These are phyloP conservation scores for Fusarium sororula DNA, from an alignment of 2,329 filamentous ascomycete genomes.

Conservation along the genomic window DNA sequence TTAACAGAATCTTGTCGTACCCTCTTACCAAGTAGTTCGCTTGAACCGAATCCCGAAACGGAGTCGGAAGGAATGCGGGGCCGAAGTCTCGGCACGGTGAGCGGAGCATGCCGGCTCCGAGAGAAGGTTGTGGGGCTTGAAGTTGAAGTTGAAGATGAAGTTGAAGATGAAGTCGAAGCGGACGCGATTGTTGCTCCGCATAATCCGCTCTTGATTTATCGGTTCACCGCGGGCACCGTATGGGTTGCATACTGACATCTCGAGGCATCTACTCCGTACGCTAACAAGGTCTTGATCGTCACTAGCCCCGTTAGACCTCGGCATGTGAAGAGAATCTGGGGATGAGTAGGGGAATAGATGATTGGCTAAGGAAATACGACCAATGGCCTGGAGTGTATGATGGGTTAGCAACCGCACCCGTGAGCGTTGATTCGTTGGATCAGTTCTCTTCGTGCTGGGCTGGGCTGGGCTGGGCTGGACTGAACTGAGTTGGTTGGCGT, in stretches of 20 bases:
- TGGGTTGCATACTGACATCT: background rate
- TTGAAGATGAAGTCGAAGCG: background rate
- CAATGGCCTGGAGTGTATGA: background rate
- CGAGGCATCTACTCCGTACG: background rate
- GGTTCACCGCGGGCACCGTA: conserved; percentile 22
- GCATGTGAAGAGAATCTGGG: conserved; percentile 23
- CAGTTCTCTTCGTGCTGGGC: background rate
- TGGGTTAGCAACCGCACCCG: background rate
- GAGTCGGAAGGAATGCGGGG: conserved; percentile 22
- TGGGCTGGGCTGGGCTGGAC: background rate
- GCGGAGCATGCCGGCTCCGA: background rate
- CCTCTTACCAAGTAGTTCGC: background rate
- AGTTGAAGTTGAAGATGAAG: background rate
- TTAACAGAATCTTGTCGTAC: background rate
- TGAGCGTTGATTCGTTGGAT: background rate
- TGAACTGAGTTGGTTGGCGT: background rate
- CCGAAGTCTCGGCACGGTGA: conserved; percentile 12
- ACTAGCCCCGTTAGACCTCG: background rate
- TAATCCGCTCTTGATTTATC: background rate
- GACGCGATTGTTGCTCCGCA: background rate
- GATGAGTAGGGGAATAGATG: background rate
- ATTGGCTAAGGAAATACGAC: conserved; percentile 1
- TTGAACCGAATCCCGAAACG: background rate
- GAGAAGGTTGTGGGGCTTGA: background rate
- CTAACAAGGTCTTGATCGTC: background rate